Conservation (phyloP, 495 filamentous ascomycete species). For the Xanthoparmelia taractica region DNA sequence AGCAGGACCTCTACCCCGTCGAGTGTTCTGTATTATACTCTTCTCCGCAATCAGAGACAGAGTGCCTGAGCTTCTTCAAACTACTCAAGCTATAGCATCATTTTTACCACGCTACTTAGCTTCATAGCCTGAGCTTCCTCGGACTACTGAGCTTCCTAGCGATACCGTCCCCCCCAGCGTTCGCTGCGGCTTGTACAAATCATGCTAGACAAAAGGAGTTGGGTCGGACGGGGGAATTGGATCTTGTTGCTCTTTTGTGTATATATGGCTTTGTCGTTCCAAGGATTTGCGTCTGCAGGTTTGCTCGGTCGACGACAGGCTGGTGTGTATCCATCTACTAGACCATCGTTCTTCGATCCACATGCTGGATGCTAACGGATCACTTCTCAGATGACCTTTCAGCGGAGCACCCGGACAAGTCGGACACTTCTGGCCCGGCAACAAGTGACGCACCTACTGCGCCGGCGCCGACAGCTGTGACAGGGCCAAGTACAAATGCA, state of each 20-base stretch:
- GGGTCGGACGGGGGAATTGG: not conserved
- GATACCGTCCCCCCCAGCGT: not conserved
- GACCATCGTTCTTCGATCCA: not conserved
- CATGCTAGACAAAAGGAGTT: not conserved
- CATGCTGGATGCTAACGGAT: not conserved
- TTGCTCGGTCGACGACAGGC: slow-evolving; percentile 12
- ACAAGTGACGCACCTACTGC: not conserved
- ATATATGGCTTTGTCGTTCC: not conserved
- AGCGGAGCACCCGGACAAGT: not conserved
- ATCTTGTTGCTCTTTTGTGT: slow-evolving; percentile 3
- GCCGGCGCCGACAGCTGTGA: not conserved
- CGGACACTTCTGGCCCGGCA: not conserved
- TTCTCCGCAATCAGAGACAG: not conserved
- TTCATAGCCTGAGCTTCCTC: not conserved
- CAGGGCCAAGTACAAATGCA: not conserved
- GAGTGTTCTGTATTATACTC: not conserved
- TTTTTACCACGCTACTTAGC: not conserved
- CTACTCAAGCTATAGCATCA: not conserved
- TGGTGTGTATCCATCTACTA: slow-evolving; percentile 7
- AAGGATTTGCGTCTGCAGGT: slow-evolving; percentile 9
- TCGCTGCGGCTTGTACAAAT: not conserved
- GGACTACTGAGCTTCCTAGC: not conserved
- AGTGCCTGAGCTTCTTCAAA: not conserved
- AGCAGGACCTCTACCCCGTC: not conserved
- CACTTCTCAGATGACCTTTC: not conserved